phyloP scores from a whole-genome alignment of 73 alveolate species.

The Halteria grandinella region DNA sequence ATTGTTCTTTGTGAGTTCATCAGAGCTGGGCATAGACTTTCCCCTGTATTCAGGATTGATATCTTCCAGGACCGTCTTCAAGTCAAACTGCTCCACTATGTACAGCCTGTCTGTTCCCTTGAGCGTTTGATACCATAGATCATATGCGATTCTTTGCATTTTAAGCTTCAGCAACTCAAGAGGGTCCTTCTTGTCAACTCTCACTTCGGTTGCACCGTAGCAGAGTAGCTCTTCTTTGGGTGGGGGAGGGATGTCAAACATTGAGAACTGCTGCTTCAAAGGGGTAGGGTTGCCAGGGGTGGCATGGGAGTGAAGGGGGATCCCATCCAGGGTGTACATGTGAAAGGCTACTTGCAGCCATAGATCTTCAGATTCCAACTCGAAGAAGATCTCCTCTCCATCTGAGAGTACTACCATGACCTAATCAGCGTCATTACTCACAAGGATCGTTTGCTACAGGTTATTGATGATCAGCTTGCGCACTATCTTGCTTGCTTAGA shows the following conservation, averaged over 20 bases:
- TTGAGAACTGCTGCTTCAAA: too few species aligned
- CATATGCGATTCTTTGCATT: conserved; percentile 7
- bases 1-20: too few species aligned
- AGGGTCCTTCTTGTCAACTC: conserved; percentile 11
- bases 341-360: conserved; percentile 33
- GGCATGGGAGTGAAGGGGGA: too few species aligned
- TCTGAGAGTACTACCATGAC: conserved; percentile 12
- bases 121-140: conserved; percentile 29
- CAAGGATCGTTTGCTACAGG: too few species aligned
- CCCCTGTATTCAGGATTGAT: neutral
- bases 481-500: conserved; percentile 18
- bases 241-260: too few species aligned
- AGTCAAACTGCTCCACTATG: conserved; percentile 17
- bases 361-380: conserved; percentile 9
- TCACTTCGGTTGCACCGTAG: conserved; percentile 39
- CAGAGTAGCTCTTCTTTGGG: conserved; percentile 15
- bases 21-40: neutral
- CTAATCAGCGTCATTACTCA: conserved; percentile 7
- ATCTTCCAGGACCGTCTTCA: conserved; percentile 12
- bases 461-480: neutral
- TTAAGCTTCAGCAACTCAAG: neutral
- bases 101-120: conserved; percentile 3
- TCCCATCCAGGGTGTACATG: conserved; percentile 1
- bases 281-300: too few species aligned
- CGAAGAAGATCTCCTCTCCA: conserved; percentile 46